Evolutionary conservation across 1,284 basidiomycete species (phyloP), one percentile per base, ranked within the genome.

Genomic region (Melampsora larici-populina): DNA sequence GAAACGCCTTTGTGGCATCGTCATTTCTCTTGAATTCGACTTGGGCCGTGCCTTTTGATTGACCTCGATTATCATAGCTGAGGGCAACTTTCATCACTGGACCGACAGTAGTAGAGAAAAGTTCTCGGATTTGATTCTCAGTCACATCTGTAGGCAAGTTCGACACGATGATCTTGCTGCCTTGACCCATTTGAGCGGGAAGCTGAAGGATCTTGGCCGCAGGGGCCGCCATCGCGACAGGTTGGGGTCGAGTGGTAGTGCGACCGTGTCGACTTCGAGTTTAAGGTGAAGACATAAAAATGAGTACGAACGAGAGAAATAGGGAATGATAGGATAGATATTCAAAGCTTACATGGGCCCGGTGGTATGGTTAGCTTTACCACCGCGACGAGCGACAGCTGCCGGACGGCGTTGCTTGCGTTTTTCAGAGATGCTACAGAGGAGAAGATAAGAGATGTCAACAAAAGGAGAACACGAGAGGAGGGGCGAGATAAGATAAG

Each of bases 111-210:
- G 74, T 76, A 33, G 48, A 76, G 36, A 76, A 76, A 15, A 76
- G 66, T 63, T 76, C 74, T 21, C 74, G 74, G 31, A 76, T 76
- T 33, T 76, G 74, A 33, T 76, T 68, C 40, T 76, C 74, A 18
- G 74, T 76, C 36, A 76, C 74, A 69, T 76, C 74, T n/a, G 65
- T 24, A 1, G 74, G 74, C 17, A 76, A 43, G 66, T 76, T 76
- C n/a, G 74, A 76, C 29, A 76, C 74, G 24, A 76, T 76, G 66
- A 76, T 76, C 46, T 76, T 76, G 65, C 65, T 69, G 51, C 74
- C 74, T 58, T 68, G 66, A 18, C 74, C 74, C 49, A 76, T 69
- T 48, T 76, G 74, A 26, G 74, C 65, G 15, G 74, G 74, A 58
- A 76, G 55, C 51, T 76, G 74, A 13, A 76, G 58, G 40, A 58